Percentiles rank a stretch among this genome's conserved stretches.
phyloP scores from a whole-genome alignment of 208 protist species.

The Trypanosoma cruzi region DNA sequence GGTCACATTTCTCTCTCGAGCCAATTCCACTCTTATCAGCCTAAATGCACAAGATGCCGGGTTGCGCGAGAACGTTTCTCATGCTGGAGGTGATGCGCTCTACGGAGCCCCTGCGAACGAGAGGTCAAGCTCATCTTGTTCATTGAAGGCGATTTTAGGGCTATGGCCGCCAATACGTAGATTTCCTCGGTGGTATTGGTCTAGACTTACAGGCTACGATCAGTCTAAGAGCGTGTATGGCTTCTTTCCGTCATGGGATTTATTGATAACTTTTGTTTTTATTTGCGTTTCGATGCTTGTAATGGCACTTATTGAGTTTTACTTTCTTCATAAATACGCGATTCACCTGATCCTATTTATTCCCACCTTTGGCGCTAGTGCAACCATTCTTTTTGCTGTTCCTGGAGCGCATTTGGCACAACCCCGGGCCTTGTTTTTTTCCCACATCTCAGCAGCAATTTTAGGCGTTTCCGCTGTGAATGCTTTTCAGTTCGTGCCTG shows the following conservation, averaged over 20 bases:
- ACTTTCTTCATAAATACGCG: constrained; percentile 45
- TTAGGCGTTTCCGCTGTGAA: constrained; percentile 52
- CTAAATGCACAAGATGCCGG: not conserved
- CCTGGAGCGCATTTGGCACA: constrained; percentile 61
- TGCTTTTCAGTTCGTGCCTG: constrained; percentile 44
- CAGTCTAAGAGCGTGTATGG: constrained; percentile 53
- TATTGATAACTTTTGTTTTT: constrained; percentile 55
- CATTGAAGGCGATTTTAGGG: constrained; percentile 2
- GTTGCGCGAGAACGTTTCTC: not conserved
- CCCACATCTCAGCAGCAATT: constrained; percentile 67
- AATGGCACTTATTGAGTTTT: constrained; percentile 57
- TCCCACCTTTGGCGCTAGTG: constrained; percentile 58
- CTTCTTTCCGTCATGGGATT: constrained; percentile 48
- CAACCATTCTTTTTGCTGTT: constrained; percentile 51
- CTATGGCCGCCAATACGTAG: constrained; percentile 33
- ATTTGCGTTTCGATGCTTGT: constrained; percentile 47
- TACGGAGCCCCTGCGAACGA: not conserved
- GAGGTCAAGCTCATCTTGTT: not conserved
- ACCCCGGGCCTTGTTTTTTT: constrained; percentile 50
- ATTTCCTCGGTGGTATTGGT: constrained; percentile 58
- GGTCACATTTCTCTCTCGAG: not conserved
- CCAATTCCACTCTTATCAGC: not conserved
- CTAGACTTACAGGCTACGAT: constrained; percentile 57
- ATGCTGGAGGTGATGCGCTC: not conserved
- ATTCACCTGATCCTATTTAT: constrained; percentile 56